Conservation (phyloP, 169 alveolate genomes). For the Pseudocohnilembus persalinus region DNA sequence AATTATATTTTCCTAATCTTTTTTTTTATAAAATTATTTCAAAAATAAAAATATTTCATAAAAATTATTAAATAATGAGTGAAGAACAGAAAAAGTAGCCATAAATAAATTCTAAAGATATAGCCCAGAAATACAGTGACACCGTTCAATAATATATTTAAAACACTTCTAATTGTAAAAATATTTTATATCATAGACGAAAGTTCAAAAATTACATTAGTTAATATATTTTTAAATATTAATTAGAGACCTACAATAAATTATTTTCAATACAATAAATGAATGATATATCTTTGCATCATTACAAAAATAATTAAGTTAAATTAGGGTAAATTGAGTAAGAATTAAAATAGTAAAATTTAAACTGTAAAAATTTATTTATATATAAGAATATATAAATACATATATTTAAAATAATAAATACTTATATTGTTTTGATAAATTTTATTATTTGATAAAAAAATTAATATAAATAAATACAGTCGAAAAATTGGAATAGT, state of each 20-base stretch:
- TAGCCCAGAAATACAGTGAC: too few species aligned
- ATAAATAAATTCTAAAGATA: not conserved
- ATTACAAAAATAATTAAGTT: not conserved
- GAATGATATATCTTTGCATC: not conserved
- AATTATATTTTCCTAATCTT: too few species aligned
- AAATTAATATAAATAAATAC: not conserved
- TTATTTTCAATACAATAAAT: not conserved
- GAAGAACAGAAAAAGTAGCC: not conserved
- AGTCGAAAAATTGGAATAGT: conserved; percentile 32
- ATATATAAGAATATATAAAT: too few species aligned
- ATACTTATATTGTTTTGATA: not conserved
- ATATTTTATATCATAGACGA: too few species aligned
- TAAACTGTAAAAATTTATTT: too few species aligned
- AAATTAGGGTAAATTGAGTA: not conserved
- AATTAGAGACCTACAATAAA: not conserved
- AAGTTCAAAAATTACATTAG: not conserved
- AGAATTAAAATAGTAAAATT: not conserved
- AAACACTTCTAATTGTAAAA: not conserved
- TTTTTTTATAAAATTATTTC: too few species aligned
- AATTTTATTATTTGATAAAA: not conserved
- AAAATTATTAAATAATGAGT: too few species aligned
- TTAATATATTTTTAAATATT: too few species aligned
- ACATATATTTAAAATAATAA: too few species aligned
- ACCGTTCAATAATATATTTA: not conserved
- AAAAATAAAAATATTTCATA: too few species aligned